Conservation (phyloP, 257 asterid genomes). For the Ophiorrhiza pumila region DNA sequence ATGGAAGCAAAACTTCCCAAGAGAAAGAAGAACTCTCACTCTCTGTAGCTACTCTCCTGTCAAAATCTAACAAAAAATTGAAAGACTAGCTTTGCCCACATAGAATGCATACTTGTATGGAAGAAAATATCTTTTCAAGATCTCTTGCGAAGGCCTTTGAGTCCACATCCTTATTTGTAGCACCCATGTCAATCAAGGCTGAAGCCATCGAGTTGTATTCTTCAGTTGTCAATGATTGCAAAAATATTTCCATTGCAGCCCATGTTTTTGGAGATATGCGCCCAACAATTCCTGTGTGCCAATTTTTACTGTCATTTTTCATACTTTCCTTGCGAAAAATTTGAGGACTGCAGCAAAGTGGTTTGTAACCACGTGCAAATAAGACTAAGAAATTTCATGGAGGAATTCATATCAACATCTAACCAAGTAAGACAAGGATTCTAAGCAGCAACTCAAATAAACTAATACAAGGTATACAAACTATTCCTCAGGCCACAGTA, state of each 20-base stretch:
- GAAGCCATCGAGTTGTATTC: slow-evolving; percentile 89
- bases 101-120: slow-evolving; percentile 60
- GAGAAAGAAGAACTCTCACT: background rate
- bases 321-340: slow-evolving; percentile 10
- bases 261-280: slow-evolving; percentile 95
- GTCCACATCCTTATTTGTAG: slow-evolving; percentile 72
- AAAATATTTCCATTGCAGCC: slow-evolving; percentile 92
- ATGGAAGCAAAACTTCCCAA: background rate
- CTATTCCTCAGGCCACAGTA: background rate
- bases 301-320: slow-evolving; percentile 17
- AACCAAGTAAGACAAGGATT: background rate
- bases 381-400: background rate
- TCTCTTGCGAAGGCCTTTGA: slow-evolving; percentile 79
- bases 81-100: slow-evolving; percentile 5
- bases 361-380: background rate
- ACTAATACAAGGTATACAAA: background rate
- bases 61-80: background rate
- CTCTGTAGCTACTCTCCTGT: too few relatives aligned
- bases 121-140: slow-evolving; percentile 75
- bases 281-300: slow-evolving; percentile 83
- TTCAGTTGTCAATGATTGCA: slow-evolving; percentile 69
- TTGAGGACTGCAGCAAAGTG: background rate
- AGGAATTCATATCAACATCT: background rate
- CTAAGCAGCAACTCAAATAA: background rate
- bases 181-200: slow-evolving; percentile 94